phyloP scores from a whole-genome alignment of 2,329 filamentous ascomycete genomes.

The Chrysoporthe austroafricana region DNA sequence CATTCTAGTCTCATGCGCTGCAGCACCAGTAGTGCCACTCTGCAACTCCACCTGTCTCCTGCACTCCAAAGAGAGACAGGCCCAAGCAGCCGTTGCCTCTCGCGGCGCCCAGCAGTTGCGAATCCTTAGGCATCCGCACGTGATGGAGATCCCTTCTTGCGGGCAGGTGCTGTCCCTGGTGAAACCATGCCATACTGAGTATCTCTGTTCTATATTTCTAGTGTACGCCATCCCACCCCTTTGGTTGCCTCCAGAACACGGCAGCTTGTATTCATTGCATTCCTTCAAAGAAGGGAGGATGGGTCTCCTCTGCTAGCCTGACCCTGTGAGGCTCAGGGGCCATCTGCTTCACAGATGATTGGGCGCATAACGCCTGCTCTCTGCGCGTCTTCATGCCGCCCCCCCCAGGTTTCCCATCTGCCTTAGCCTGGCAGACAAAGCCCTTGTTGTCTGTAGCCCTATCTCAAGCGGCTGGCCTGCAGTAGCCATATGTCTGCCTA shows the following conservation, averaged over 20 bases:
- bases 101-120: background rate
- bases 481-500: background rate
- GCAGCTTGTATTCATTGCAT: background rate
- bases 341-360: background rate
- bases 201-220: background rate
- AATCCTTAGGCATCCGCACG: background rate
- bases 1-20: slow-evolving; percentile 19
- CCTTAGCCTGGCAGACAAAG: slow-evolving; percentile 17
- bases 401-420: background rate
- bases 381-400: slow-evolving; percentile 13
- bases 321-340: background rate
- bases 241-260: too few species aligned
- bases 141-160: background rate
- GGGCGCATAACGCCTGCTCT: slow-evolving; percentile 19
- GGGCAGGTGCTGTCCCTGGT: background rate
- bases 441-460: slow-evolving; percentile 11
- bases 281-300: background rate
- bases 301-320: background rate
- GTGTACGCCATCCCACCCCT: background rate
- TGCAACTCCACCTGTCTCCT: background rate
- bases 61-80: background rate
- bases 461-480: background rate
- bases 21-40: slow-evolving; percentile 20
- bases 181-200: slow-evolving; percentile 19
- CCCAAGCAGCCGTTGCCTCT: background rate